Conservation (phyloP, 176 grass and related monocot species). For the Neostapfia colusana region DNA sequence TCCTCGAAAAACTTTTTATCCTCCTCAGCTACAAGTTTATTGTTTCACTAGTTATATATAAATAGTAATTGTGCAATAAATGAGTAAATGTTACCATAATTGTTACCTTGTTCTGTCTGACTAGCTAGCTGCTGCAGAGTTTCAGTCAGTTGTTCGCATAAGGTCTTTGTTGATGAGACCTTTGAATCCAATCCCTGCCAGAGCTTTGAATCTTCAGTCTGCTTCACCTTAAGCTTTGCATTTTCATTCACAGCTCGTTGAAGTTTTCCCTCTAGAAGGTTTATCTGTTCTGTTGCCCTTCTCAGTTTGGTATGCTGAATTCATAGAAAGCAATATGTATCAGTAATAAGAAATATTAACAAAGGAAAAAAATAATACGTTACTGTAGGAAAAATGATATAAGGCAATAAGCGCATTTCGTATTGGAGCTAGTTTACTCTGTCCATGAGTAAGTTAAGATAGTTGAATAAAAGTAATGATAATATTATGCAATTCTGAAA, state of each 20-base stretch:
- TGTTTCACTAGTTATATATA: constrained; percentile 38
- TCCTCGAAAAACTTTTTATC: constrained; percentile 67
- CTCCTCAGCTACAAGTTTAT: constrained; percentile 65
- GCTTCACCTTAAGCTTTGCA: constrained; percentile 77
- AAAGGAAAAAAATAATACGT: constrained; percentile 11
- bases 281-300: constrained; percentile 77
- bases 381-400: not conserved
- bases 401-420: constrained; percentile 4
- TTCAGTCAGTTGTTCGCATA: constrained; percentile 86
- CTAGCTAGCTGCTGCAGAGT: constrained; percentile 64
- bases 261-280: constrained; percentile 68
- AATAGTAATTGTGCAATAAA: constrained; percentile 3
- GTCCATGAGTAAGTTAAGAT: too few relatives aligned
- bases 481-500: too few relatives aligned
- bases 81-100: constrained; percentile 15
- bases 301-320: constrained; percentile 68
- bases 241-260: constrained; percentile 85
- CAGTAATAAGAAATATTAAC: constrained; percentile 26
- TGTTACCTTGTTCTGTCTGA: constrained; percentile 67
- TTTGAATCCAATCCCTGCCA: constrained; percentile 92
- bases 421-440: constrained; percentile 5
- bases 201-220: constrained; percentile 73
- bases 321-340: not conserved
- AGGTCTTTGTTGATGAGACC: constrained; percentile 67
- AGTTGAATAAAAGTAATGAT: too few relatives aligned